phyloP scores from a whole-genome alignment of 495 filamentous ascomycete species.

The Penicillium coffeae region DNA sequence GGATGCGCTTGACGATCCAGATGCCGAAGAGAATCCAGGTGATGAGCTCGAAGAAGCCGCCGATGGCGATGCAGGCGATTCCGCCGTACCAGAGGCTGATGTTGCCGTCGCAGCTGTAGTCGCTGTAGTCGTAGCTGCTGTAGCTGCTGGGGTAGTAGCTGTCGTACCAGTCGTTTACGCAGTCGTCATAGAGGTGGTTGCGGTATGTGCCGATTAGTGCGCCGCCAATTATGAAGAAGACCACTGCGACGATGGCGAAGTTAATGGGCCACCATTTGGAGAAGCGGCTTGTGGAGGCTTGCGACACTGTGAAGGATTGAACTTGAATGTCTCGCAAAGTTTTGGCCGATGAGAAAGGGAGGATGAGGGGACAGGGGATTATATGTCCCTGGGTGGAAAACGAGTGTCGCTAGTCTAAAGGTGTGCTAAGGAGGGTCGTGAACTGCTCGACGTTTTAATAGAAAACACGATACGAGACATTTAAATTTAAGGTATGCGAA shows the following conservation, averaged over 20 bases:
- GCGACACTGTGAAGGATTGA: not conserved
- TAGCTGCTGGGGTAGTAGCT: constrained; percentile 5
- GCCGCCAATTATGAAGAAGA: constrained; percentile 22
- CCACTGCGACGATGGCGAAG: constrained; percentile 18
- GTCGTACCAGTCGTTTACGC: constrained; percentile 5
- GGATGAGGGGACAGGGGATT: too few species aligned
- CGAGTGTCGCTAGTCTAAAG: too few species aligned
- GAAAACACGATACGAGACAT: not conserved
- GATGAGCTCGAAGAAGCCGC: constrained; percentile 16
- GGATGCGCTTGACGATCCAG: constrained; percentile 19
- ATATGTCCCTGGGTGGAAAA: too few species aligned
- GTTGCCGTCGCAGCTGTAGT: constrained; percentile 3
- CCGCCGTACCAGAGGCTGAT: constrained; percentile 15
- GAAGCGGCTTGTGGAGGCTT: constrained; percentile 1
- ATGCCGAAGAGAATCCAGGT: constrained; percentile 20
- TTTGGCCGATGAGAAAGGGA: not conserved
- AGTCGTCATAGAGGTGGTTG: constrained; percentile 4
- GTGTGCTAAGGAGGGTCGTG: not conserved
- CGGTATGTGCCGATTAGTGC: constrained; percentile 16
- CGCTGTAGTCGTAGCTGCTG: constrained; percentile 2
- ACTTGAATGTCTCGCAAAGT: not conserved
- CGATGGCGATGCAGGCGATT: constrained; percentile 14
- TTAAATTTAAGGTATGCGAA: not conserved
- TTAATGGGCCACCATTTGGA: constrained; percentile 21
- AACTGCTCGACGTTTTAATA: not conserved